A percentile compares a stretch with the other conserved stretches of the same genome.
Conservation (phyloP, 352 stramenopile genomes). For the Pythium folliculosum region DNA sequence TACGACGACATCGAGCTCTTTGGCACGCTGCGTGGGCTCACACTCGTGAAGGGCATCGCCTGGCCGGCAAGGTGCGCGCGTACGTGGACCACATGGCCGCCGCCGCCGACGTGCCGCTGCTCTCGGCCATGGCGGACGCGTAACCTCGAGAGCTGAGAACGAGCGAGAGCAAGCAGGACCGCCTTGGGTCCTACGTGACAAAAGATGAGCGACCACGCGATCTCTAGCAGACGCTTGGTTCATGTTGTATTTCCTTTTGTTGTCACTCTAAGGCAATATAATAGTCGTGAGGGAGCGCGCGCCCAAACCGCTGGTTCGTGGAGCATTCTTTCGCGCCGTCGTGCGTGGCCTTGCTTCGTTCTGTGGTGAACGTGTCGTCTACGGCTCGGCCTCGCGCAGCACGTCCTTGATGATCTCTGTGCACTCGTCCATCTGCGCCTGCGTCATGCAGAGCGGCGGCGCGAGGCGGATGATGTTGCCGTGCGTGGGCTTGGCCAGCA, state of each 20-base stretch:
- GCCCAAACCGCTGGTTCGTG: too few species aligned
- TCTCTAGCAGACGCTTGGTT: too few species aligned
- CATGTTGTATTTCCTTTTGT: too few species aligned
- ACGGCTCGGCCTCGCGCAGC: slow-evolving; percentile 63
- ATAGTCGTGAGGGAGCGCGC: too few species aligned
- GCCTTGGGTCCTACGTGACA: too few species aligned
- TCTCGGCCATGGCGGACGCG: slow-evolving; percentile 47
- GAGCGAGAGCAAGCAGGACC: too few species aligned
- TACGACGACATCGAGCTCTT: slow-evolving; percentile 65
- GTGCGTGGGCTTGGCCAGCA: slow-evolving; percentile 99
- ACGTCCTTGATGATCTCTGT: slow-evolving; percentile 81
- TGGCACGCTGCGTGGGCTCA: slow-evolving; percentile 43
- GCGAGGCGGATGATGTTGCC: slow-evolving; percentile 98
- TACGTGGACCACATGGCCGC: slow-evolving; percentile 54
- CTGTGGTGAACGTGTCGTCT: slow-evolving; percentile 3
- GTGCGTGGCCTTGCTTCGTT: too few species aligned
- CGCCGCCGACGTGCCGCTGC: slow-evolving; percentile 42
- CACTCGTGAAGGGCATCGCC: slow-evolving; percentile 49
- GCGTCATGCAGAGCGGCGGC: slow-evolving; percentile 94
- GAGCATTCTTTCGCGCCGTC: not conserved
- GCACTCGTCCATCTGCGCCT: slow-evolving; percentile 93
- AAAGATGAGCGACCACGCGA: too few species aligned
- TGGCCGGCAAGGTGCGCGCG: slow-evolving; percentile 51
- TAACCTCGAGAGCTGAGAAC: slow-evolving; percentile 9
- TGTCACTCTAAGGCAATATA: too few species aligned